Evolutionary conservation across 2,329 filamentous ascomycete species (phyloP).

Genomic region (Claviceps paspali): DNA sequence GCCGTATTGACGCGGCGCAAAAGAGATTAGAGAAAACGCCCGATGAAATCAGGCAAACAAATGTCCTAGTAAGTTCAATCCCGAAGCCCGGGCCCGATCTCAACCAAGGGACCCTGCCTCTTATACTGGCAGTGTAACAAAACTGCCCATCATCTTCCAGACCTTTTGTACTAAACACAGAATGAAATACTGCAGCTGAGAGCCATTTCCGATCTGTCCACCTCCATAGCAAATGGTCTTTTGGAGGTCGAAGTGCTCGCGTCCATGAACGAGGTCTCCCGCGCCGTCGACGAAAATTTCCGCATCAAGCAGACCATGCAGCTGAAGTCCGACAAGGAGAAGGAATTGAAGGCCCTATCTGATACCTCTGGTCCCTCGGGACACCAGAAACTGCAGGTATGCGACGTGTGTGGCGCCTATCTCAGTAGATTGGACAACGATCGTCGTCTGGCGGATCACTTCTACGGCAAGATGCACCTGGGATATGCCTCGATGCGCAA

Average conservation of each 20-base stretch:
- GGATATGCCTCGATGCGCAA: slow-evolving; percentile 98
- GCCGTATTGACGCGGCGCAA: slow-evolving; percentile 81
- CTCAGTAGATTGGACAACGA: slow-evolving; percentile 88
- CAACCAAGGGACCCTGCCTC: neutral
- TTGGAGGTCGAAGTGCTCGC: slow-evolving; percentile 76
- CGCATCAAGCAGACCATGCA: slow-evolving; percentile 68
- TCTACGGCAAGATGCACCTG: slow-evolving; percentile 98
- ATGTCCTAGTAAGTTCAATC: slow-evolving; percentile 44
- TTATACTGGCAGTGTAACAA: too few species aligned
- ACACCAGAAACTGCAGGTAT: slow-evolving; percentile 96
- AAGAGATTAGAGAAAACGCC: slow-evolving; percentile 89
- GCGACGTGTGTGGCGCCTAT: slow-evolving; percentile 95
- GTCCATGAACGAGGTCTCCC: slow-evolving; percentile 63
- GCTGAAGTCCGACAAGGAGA: slow-evolving; percentile 69
- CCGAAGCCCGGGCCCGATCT: neutral
- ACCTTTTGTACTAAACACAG: neutral
- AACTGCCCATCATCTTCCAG: too few species aligned
- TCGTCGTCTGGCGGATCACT: slow-evolving; percentile 83
- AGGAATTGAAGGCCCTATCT: slow-evolving; percentile 75
- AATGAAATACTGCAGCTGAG: slow-evolving; percentile 39
- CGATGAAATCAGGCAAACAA: slow-evolving; percentile 93
- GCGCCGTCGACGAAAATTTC: slow-evolving; percentile 77
- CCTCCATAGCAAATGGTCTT: slow-evolving; percentile 66
- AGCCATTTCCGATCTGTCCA: slow-evolving; percentile 65
- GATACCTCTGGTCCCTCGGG: slow-evolving; percentile 88